Conservation (phyloP, 2,329 filamentous ascomycete genomes). For the Penicillium sp. region DNA sequence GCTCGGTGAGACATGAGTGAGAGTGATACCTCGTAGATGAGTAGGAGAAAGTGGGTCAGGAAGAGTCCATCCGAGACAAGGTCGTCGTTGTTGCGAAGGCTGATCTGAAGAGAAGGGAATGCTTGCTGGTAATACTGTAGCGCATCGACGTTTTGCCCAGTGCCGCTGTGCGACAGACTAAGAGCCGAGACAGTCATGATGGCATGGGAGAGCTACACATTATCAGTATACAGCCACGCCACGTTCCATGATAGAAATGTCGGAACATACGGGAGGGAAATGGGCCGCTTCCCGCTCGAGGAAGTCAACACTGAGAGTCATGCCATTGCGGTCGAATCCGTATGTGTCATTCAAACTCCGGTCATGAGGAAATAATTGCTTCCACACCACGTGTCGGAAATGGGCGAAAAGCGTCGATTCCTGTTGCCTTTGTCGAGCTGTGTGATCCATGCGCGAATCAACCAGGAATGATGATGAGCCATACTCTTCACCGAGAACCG, state of each 20-base stretch:
- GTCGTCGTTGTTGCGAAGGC: slow-evolving; percentile 52
- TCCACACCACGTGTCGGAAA: slow-evolving; percentile 48
- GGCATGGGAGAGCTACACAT: slow-evolving; percentile 57
- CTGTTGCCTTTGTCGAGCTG: slow-evolving; percentile 32
- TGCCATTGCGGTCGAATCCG: slow-evolving; percentile 22
- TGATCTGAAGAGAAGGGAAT: slow-evolving; percentile 53
- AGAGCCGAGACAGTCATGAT: slow-evolving; percentile 63
- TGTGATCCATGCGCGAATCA: slow-evolving; percentile 26
- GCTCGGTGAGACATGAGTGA: slow-evolving; percentile 3
- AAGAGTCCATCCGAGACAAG: slow-evolving; percentile 61
- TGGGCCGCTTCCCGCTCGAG: slow-evolving; percentile 53
- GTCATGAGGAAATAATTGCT: slow-evolving; percentile 42
- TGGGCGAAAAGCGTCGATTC: slow-evolving; percentile 44
- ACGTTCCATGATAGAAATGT: slow-evolving; percentile 5
- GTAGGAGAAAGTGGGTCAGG: slow-evolving; percentile 60
- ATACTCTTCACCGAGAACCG: slow-evolving; percentile 30
- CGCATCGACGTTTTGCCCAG: slow-evolving; percentile 52
- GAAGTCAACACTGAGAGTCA: slow-evolving; percentile 44
- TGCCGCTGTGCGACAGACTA: slow-evolving; percentile 53
- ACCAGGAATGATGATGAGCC: slow-evolving; percentile 19
- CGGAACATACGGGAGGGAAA: slow-evolving; percentile 55
- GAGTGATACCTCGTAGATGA: slow-evolving; percentile 58
- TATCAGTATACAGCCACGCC: slow-evolving; percentile 5
- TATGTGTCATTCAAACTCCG: slow-evolving; percentile 26
- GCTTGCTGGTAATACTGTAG: slow-evolving; percentile 60